Base-by-base conservation (phyloP, 768 basidiomycete species). In the Hydnomerulius pinastri region DNA sequence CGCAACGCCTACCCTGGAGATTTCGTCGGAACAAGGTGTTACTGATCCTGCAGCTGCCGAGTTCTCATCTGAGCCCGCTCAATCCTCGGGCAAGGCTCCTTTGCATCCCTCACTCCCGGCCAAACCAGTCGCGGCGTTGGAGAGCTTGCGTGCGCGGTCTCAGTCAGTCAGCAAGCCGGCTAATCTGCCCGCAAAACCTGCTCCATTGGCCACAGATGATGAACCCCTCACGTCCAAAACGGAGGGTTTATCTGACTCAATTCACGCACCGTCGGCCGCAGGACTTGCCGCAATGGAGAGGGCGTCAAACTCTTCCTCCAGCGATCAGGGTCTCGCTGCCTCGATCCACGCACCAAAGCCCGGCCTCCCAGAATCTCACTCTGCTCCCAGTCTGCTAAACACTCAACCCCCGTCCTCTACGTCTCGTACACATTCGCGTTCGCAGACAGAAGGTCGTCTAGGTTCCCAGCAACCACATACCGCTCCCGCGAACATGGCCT, bases 271-370 rank as follows among this genome's bases (percentile, higher is more conserved):
- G 1, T 43, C 56, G 3, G 38, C 36, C 15, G 49, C 54, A 12
- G 65, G 67, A 32, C 49, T 35, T 13, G 50, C 53, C 17, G 40
- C 56, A 37, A 40, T 53, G 45, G 62, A 64, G 29, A 53, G 55
- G 6, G 53, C 48, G 18, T 49, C 46, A 4, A 58, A 55, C 29
- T 27, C 55, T 24, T 54, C 64, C 29, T 60, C 68, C 36, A 57
- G 54, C 28, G 67, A 68, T 27, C 68, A 69, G 33, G 74, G 77
- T 43, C 69, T 80, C 15, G 28, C 65, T 33, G 76, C 79, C 37
- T 86, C 85, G 1, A 83, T 84, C 18, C 80, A 86, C 59, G 83
- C 83, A 1, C 77, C 79, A 37, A 61, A 70, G 49, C 41, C 57
- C 39, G 64, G 67, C 25, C 57, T 76, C 35, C 72, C 78, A 15